Evolutionary conservation across 2,329 filamentous ascomycete genomes (phyloP).

Genomic region (Kalaharituber pfeilii): DNA sequence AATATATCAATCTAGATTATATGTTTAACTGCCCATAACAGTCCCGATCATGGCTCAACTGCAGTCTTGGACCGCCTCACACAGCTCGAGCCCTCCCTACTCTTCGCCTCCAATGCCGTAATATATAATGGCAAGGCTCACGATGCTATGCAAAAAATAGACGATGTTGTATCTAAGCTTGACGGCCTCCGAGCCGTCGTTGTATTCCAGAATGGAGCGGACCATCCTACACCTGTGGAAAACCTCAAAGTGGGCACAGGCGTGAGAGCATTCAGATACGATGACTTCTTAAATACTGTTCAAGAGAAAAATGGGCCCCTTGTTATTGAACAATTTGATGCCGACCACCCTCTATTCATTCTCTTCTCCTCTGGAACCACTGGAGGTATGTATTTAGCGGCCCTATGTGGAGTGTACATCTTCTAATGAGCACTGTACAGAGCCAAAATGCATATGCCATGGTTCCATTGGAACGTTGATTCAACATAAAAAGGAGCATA

Average conservation of each 20-base stretch:
- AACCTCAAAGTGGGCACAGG: constrained; percentile 24
- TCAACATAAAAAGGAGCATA: constrained; percentile 94
- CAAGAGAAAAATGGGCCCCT: constrained; percentile 25
- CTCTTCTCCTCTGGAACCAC: constrained; percentile 90
- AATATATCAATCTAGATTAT: background rate
- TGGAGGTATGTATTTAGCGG: constrained; percentile 28
- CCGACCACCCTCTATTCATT: constrained; percentile 83
- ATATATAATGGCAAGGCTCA: constrained; percentile 86
- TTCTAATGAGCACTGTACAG: constrained; percentile 31
- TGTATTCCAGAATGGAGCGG: constrained; percentile 49
- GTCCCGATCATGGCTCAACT: constrained; percentile 62
- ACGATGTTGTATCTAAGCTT: constrained; percentile 54
- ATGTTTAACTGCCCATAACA: background rate
- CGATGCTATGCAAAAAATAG: constrained; percentile 59
- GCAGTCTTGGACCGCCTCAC: constrained; percentile 73
- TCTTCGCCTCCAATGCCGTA: constrained; percentile 77
- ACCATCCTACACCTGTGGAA: constrained; percentile 26
- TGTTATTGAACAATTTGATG: constrained; percentile 57
- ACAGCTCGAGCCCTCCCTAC: constrained; percentile 65
- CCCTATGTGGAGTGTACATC: background rate
- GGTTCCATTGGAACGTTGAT: constrained; percentile 76
- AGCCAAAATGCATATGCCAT: constrained; percentile 88
- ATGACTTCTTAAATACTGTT: constrained; percentile 28
- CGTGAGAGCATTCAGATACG: constrained; percentile 30
- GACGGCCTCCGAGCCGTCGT: constrained; percentile 52